phyloP scores from a whole-genome alignment of 73 alveolate species.

The Blepharisma japonicum region DNA sequence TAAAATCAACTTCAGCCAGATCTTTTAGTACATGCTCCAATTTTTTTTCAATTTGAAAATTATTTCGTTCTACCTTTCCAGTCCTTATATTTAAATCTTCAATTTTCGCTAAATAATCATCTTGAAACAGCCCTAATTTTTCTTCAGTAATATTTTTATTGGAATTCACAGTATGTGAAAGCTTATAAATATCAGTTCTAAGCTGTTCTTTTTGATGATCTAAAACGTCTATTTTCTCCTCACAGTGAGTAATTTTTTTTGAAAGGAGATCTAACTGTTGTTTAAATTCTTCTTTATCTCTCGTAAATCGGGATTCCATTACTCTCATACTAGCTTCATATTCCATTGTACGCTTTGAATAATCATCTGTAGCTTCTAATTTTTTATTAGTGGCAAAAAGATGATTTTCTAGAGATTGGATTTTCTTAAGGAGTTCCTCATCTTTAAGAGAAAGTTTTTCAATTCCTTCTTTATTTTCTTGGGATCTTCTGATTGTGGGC shows the following conservation, averaged over 20 bases:
- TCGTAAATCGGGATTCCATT: neutral
- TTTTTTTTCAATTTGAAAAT: neutral
- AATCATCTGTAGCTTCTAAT: neutral
- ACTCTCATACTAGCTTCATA: neutral
- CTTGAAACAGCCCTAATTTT: neutral
- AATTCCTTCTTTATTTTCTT: slow-evolving; percentile 1
- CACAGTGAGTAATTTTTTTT: neutral
- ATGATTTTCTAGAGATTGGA: neutral
- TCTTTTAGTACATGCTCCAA: neutral
- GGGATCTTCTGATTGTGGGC: slow-evolving; percentile 19
- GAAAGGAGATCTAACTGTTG: neutral
- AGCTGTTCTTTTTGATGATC: neutral
- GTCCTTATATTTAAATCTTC: too few relatives aligned
- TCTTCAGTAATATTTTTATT: slow-evolving; percentile 3
- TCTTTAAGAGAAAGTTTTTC: neutral
- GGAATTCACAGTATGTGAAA: neutral
- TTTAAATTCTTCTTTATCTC: neutral
- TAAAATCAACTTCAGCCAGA: slow-evolving; percentile 10
- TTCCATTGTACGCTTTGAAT: neutral
- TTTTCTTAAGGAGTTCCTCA: neutral
- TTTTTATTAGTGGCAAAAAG: neutral
- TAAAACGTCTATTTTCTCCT: neutral
- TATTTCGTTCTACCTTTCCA: too few relatives aligned
- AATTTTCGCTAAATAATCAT: neutral
- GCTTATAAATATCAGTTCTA: neutral